These are phyloP conservation scores for Coix lacrymajobi DNA, from an alignment of 176 grass and related monocot genomes.

Conservation along the genomic window DNA sequence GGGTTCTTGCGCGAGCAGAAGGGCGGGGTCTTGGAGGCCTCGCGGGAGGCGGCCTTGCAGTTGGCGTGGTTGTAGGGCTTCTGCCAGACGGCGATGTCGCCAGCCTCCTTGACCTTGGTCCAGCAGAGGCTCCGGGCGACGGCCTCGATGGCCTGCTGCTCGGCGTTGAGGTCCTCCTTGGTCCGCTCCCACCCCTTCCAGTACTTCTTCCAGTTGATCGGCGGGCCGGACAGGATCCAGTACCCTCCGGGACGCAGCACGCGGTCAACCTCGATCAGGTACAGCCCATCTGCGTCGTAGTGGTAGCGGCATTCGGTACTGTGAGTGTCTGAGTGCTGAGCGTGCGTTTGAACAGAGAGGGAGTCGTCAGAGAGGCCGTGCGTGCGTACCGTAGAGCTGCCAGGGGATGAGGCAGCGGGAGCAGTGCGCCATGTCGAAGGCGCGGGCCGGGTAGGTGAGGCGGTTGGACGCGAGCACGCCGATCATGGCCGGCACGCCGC, in stretches of 20 bases:
- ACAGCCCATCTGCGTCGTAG: constrained; percentile 60
- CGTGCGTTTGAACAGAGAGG: neutral
- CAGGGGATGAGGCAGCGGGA: constrained; percentile 89
- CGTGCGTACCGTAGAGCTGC: constrained; percentile 25
- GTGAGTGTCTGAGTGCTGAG: neutral
- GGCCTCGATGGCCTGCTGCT: constrained; percentile 78
- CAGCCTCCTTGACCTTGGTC: constrained; percentile 75
- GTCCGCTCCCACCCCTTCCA: constrained; percentile 81
- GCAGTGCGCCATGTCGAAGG: constrained; percentile 94
- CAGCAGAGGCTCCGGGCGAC: constrained; percentile 72
- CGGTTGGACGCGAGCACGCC: constrained; percentile 62
- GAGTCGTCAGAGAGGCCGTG: neutral
- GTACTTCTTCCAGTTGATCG: constrained; percentile 83
- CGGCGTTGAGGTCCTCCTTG: constrained; percentile 58
- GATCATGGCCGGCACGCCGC: constrained; percentile 84
- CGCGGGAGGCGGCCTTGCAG: constrained; percentile 69
- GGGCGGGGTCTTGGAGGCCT: constrained; percentile 39
- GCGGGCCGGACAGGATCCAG: constrained; percentile 87
- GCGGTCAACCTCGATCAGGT: constrained; percentile 81
- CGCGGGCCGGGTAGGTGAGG: constrained; percentile 63
- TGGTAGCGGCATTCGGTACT: neutral
- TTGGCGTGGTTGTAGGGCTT: constrained; percentile 66
- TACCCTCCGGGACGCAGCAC: constrained; percentile 82
- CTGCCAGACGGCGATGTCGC: constrained; percentile 95
- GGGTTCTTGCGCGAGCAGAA: constrained; percentile 60